These are phyloP conservation scores for Zymoseptoria brevis DNA, from an alignment of 2,329 filamentous ascomycete species.

Conservation along the genomic window DNA sequence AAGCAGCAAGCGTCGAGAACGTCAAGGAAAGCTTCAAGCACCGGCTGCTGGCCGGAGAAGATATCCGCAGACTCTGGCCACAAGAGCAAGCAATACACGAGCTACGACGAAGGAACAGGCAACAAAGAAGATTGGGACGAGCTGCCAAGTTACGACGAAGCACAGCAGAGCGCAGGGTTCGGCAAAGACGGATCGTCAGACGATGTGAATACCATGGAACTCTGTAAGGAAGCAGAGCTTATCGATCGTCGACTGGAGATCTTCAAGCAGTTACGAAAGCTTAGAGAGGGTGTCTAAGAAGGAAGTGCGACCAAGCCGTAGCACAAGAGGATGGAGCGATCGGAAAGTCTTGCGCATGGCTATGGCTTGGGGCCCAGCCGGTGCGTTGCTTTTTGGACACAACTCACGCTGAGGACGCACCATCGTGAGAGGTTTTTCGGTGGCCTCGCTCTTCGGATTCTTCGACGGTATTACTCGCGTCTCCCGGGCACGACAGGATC, in stretches of 20 bases:
- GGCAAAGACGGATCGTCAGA: not conserved
- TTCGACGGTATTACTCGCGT: not conserved
- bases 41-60: not conserved
- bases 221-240: not conserved
- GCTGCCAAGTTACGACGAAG: not conserved
- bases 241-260: not conserved
- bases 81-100: not conserved
- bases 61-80: too few species aligned
- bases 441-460: not conserved
- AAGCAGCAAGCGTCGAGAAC: not conserved
- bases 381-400: not conserved
- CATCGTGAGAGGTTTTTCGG: not conserved
- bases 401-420: too few species aligned
- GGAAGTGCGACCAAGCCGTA: not conserved
- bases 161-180: not conserved
- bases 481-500: not conserved
- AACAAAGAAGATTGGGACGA: not conserved
- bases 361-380: not conserved
- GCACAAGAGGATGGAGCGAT: not conserved
- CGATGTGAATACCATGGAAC: not conserved
- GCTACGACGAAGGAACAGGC: not conserved
- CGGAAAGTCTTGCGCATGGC: not conserved
- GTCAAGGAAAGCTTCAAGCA: not conserved
- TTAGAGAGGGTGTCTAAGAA: not conserved
- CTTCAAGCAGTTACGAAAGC: not conserved